Evolutionary conservation across 1,284 basidiomycete species (phyloP), one percentile per base, ranked within the genome.

Genomic region (Rhodotorula sp.): DNA sequence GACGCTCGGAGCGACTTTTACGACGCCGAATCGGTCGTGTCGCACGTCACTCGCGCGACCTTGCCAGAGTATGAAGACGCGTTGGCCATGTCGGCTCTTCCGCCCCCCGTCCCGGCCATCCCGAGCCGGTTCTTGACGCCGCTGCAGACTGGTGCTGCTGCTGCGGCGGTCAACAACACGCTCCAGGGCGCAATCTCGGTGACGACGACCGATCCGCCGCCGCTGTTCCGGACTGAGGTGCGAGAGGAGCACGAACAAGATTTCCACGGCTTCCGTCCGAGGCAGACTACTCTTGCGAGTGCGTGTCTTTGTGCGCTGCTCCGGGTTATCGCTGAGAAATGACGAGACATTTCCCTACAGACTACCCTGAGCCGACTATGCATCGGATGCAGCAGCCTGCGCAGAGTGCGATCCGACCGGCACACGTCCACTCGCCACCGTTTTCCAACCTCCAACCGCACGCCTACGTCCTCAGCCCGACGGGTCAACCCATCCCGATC

Each of bases 401-500:
- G 12, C 39, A 43, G 39, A 43, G 39, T 43, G 39, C 39, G 39
- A 43, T 43, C 39, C 39, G 39, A 43, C 39, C 39, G 39, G 62
- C 62, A 16, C 29, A 49, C 21, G 7, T 15, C 34, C 34, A 16
- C 6, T 29, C 21, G n/a, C 48, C 23, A 48, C 16, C 23, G n/a
- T 21, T 23, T n/a, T 29, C 43, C 29, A 49, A 52, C 14, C 16
- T 65, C 5, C 64, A 73, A 23, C 71, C 71, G 16, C 67, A 65
- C 21, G 69, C 71, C 26, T 73, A 73, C 62, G 64, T 70, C 23
- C 39, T 73, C 18, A 48, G 68, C 5, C 51, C 71, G 15, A 59
- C 66, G 16, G 71, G 71, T 1, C 71, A 64, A 21, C 62, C 71
- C 8, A 73, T 73, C 34, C 71, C 71, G 1, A 65, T 73, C 48